These are phyloP conservation scores for Solanum rostratum DNA, from an alignment of 257 asterid genomes.

Conservation along the genomic window DNA sequence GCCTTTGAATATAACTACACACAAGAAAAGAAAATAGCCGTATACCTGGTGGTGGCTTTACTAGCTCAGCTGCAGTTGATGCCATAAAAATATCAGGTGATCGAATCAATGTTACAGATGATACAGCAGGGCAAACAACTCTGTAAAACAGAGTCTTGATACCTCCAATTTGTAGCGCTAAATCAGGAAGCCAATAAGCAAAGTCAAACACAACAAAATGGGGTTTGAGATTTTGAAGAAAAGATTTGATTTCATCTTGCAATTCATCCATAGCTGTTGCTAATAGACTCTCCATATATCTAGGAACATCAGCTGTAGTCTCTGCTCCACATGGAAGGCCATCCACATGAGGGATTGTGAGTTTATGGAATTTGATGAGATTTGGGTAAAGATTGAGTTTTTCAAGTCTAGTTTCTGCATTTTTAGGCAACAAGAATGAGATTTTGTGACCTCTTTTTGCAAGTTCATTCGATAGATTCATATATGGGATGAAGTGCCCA, in stretches of 20 bases:
- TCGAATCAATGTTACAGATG: constrained; percentile 2
- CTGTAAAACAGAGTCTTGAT: constrained; percentile 23
- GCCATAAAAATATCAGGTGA: background rate
- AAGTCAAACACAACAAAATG: constrained; percentile 37
- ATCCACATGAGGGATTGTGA: constrained; percentile 29
- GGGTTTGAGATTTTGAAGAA: constrained; percentile 18
- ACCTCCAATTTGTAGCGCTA: constrained; percentile 18
- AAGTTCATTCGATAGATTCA: constrained; percentile 32
- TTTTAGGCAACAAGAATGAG: constrained; percentile 24
- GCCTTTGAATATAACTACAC: no score
- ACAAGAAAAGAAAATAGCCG: no score
- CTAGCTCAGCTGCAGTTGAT: background rate
- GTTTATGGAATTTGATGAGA: constrained; percentile 24
- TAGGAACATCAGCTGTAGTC: constrained; percentile 35
- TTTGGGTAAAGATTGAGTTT: constrained; percentile 22
- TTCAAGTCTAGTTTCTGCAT: background rate
- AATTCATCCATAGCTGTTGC: constrained; percentile 40
- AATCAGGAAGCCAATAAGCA: constrained; percentile 35
- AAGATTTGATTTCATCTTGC: constrained; percentile 11
- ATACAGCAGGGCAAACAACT: background rate
- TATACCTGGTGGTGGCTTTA: constrained; percentile 6
- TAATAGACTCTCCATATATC: constrained; percentile 2
- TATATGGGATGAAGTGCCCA: constrained; percentile 41
- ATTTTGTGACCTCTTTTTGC: constrained; percentile 41
- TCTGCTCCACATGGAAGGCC: constrained; percentile 46